A percentile compares a stretch with the other conserved stretches of the same genome.
phyloP scores from a whole-genome alignment of 2,329 filamentous ascomycete genomes.

The Cytospora piceicola region DNA sequence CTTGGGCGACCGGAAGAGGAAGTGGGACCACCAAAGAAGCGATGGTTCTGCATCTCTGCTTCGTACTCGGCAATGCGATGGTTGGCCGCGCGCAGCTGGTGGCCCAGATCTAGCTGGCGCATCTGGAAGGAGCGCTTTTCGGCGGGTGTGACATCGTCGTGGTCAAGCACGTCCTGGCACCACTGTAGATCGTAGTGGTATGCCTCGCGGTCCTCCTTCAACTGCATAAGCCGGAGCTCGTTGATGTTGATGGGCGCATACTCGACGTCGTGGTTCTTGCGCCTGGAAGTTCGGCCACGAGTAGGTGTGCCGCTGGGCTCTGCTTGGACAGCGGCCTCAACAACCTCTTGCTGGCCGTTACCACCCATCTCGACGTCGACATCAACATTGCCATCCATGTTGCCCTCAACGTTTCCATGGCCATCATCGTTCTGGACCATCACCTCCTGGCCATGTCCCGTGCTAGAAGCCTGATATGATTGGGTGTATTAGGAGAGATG shows the following conservation, averaged over 20 bases:
- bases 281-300: background rate
- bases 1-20: background rate
- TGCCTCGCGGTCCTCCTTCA: constrained; percentile 47
- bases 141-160: constrained; percentile 42
- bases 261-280: constrained; percentile 25
- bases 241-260: constrained; percentile 34
- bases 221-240: constrained; percentile 42
- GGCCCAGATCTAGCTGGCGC: constrained; percentile 47
- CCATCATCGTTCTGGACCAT: constrained; percentile 7
- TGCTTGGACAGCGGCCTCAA: background rate
- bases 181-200: constrained; percentile 50
- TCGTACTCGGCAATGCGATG: constrained; percentile 47
- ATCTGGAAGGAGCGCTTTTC: constrained; percentile 48
- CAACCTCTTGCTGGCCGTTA: background rate
- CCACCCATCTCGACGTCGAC: constrained; percentile 11
- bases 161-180: constrained; percentile 42
- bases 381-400: constrained; percentile 10
- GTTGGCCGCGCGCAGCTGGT: constrained; percentile 48
- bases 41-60: constrained; percentile 38
- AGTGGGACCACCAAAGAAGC: background rate
- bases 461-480: background rate
- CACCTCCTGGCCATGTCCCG: background rate
- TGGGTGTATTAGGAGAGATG: background rate
- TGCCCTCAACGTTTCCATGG: background rate
- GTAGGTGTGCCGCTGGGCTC: background rate